Conservation (phyloP, 2,329 filamentous ascomycete genomes). For the Fusarium sublunatum region DNA sequence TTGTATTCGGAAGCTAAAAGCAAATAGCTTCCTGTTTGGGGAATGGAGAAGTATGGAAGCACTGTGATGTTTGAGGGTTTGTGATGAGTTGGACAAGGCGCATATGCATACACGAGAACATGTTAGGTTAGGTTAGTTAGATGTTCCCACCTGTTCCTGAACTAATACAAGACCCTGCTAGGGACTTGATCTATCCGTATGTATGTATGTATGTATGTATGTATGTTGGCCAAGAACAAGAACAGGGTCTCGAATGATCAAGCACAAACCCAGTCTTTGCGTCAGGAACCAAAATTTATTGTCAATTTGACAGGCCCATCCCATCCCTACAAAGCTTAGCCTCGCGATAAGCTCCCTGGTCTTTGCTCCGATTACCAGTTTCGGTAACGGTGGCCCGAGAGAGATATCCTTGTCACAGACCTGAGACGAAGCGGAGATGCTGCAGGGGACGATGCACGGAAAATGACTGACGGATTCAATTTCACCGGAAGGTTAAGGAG, state of each 20-base stretch:
- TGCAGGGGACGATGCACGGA: slow-evolving; percentile 18
- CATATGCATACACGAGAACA: too few species aligned
- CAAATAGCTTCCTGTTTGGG: slow-evolving; percentile 1
- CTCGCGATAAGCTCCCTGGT: slow-evolving; percentile 20
- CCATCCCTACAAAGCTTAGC: slow-evolving; percentile 7
- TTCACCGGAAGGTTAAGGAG: slow-evolving; percentile 33
- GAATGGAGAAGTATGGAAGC: neutral
- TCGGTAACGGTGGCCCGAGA: slow-evolving; percentile 15
- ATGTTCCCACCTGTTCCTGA: slow-evolving; percentile 1
- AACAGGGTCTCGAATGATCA: slow-evolving; percentile 6
- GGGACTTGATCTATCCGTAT: neutral
- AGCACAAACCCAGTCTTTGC: slow-evolving; percentile 5
- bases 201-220: neutral
- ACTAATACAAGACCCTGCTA: neutral
- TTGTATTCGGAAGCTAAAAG: neutral
- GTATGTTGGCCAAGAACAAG: slow-evolving; percentile 1
- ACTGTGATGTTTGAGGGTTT: neutral
- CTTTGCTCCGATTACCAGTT: slow-evolving; percentile 8
- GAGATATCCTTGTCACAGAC: slow-evolving; percentile 30
- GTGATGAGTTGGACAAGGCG: neutral
- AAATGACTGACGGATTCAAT: slow-evolving; percentile 39
- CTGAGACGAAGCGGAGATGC: slow-evolving; percentile 45
- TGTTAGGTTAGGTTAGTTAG: too few species aligned
- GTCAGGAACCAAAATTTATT: neutral
- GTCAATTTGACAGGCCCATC: neutral